Evolutionary conservation across 176 grass and related monocot species (phyloP).

Genomic region (Carex littledalei): DNA sequence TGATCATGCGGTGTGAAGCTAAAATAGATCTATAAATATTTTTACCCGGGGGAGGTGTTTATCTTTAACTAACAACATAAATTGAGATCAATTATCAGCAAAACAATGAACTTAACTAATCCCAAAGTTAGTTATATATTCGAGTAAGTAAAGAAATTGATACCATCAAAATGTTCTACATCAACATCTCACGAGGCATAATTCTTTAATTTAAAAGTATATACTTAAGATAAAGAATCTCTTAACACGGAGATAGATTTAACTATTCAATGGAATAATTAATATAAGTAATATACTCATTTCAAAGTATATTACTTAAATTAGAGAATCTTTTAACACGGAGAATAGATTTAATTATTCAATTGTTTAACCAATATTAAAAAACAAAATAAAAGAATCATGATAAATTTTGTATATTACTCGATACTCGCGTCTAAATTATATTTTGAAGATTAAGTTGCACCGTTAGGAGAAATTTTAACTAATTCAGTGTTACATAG

Average conservation of each 20-base stretch:
- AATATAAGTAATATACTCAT: neutral
- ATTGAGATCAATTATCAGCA: neutral
- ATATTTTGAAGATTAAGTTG: too few species aligned
- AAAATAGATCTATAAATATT: too few species aligned
- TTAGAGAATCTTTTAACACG: conserved; percentile 10
- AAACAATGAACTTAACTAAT: neutral
- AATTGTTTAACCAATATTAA: neutral
- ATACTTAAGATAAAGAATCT: conserved; percentile 8
- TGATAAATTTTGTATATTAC: too few species aligned
- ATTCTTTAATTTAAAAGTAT: neutral
- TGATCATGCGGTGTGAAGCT: too few species aligned
- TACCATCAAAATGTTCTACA: neutral
- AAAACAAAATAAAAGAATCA: too few species aligned
- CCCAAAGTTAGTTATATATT: neutral
- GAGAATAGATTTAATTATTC: neutral
- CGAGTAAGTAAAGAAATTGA: neutral
- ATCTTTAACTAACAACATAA: neutral
- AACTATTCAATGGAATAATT: neutral
- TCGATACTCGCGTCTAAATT: too few species aligned
- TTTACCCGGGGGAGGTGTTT: too few species aligned
- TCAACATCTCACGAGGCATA: neutral
- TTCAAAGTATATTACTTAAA: neutral
- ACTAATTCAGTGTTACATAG: too few species aligned
- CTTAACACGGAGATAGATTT: neutral
- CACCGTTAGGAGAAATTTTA: too few species aligned